Conservation (phyloP, 306 rosid species). For the Trichosanthes truncata region DNA sequence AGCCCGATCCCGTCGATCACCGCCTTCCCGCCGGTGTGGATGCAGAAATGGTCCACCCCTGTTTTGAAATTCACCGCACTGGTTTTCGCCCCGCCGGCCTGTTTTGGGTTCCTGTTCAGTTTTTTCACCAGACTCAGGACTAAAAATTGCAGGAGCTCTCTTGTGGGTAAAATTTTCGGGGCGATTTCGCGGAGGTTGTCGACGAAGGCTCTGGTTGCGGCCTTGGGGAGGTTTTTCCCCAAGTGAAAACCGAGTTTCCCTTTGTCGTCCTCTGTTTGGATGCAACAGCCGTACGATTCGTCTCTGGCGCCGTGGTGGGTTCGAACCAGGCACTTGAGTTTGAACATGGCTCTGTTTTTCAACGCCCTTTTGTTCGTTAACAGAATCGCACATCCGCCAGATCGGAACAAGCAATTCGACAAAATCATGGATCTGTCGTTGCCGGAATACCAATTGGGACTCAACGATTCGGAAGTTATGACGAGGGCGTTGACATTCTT, state of each 20-base stretch:
- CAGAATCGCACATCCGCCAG: conserved; percentile 16
- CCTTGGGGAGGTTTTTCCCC: conserved; percentile 60
- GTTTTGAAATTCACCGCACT: conserved; percentile 10
- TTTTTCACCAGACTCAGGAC: not conserved
- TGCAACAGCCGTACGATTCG: conserved; percentile 58
- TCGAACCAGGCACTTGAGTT: conserved; percentile 7
- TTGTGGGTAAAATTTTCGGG: conserved; percentile 57
- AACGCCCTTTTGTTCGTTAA: conserved; percentile 9
- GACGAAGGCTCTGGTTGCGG: conserved; percentile 73
- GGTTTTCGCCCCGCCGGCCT: not conserved
- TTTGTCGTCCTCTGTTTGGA: conserved; percentile 57
- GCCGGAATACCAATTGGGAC: conserved; percentile 86
- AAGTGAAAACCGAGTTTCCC: conserved; percentile 56
- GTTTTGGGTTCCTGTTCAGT: not conserved
- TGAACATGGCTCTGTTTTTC: conserved; percentile 7
- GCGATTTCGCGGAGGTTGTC: conserved; percentile 60
- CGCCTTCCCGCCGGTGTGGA: conserved; percentile 16
- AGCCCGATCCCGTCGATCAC: conserved; percentile 12
- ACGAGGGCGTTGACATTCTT: conserved; percentile 55
- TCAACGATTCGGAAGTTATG: conserved; percentile 66
- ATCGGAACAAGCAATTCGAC: conserved; percentile 15
- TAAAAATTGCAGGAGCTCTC: conserved; percentile 48
- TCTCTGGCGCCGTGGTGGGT: conserved; percentile 72
- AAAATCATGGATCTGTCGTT: conserved; percentile 20
- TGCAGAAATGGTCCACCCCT: conserved; percentile 20